Conservation (phyloP, 2,329 filamentous ascomycete species). For the Aspergillus ibericus region DNA sequence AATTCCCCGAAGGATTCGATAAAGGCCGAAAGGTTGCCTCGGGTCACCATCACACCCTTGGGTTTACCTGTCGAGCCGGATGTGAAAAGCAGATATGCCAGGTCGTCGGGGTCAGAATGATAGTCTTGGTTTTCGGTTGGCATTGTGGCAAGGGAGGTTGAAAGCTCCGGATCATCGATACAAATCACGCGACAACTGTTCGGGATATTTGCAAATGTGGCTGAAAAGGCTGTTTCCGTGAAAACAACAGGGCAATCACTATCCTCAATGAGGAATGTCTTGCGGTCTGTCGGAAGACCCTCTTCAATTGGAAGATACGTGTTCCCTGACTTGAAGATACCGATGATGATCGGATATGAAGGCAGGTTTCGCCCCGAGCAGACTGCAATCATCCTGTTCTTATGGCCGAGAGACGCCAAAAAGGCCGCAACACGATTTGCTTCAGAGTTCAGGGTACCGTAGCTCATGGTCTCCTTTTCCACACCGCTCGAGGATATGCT, state of each 20-base stretch:
- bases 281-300: constrained; percentile 30
- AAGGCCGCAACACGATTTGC: constrained; percentile 28
- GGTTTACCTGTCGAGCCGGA: constrained; percentile 94
- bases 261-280: constrained; percentile 31
- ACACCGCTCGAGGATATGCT: constrained; percentile 20
- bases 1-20: constrained; percentile 31
- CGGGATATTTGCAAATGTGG: constrained; percentile 20
- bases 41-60: constrained; percentile 94
- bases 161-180: constrained; percentile 23
- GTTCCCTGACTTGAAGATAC: constrained; percentile 37
- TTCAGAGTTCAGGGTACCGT: constrained; percentile 22
- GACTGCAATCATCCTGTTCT: constrained; percentile 29
- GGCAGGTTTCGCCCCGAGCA: constrained; percentile 28
- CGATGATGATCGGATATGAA: constrained; percentile 32
- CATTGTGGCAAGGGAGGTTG: constrained; percentile 16
- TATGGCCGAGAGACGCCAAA: constrained; percentile 22
- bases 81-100: constrained; percentile 71
- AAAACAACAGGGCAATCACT: constrained; percentile 31
- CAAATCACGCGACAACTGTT: constrained; percentile 22
- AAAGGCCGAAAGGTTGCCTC: constrained; percentile 28
- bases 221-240: constrained; percentile 22
- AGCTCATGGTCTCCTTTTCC: constrained; percentile 28
- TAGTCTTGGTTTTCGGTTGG: constrained; percentile 17
- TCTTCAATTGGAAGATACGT: constrained; percentile 38
- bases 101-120: constrained; percentile 18